Conservation (phyloP, 2,329 filamentous ascomycete species). For the Aspergillus neoniger region DNA sequence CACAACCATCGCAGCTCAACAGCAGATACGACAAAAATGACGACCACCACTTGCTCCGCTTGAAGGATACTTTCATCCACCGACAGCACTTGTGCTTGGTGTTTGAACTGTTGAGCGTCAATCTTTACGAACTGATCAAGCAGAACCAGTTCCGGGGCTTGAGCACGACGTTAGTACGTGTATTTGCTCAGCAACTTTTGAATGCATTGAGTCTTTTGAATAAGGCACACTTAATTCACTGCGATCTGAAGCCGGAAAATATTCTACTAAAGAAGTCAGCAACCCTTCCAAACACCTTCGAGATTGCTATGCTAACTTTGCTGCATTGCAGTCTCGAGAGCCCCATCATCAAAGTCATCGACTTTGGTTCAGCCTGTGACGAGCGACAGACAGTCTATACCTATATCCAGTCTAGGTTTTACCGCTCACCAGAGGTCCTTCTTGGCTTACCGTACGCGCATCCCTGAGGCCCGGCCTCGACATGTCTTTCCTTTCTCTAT, state of each 20-base stretch:
- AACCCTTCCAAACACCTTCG: not conserved
- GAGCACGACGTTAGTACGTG: constrained; percentile 93
- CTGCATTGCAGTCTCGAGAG: constrained; percentile 71
- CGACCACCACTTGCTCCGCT: constrained; percentile 88
- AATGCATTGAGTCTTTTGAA: constrained; percentile 90
- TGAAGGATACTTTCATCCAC: constrained; percentile 98
- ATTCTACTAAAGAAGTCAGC: constrained; percentile 89
- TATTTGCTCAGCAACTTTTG: constrained; percentile 94
- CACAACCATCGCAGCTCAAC: constrained; percentile 68
- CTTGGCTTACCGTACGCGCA: constrained; percentile 73
- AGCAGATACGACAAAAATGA: constrained; percentile 99
- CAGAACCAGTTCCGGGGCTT: constrained; percentile 98
- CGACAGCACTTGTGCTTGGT: constrained; percentile 94
- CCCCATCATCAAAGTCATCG: constrained; percentile 99
- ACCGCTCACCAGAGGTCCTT: constrained; percentile 92
- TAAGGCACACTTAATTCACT: constrained; percentile 96
- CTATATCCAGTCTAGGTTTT: constrained; percentile 98
- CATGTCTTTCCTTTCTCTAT: not conserved
- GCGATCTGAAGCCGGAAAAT: constrained; percentile 97
- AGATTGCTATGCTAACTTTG: constrained; percentile 10
- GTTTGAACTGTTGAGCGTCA: constrained; percentile 94
- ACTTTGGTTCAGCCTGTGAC: constrained; percentile 97
- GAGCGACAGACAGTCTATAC: constrained; percentile 98
- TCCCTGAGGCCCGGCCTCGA: not conserved
- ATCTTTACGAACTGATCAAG: constrained; percentile 97